phyloP scores from a whole-genome alignment of 495 filamentous ascomycete species.

The Chlorociboria aeruginascens region DNA sequence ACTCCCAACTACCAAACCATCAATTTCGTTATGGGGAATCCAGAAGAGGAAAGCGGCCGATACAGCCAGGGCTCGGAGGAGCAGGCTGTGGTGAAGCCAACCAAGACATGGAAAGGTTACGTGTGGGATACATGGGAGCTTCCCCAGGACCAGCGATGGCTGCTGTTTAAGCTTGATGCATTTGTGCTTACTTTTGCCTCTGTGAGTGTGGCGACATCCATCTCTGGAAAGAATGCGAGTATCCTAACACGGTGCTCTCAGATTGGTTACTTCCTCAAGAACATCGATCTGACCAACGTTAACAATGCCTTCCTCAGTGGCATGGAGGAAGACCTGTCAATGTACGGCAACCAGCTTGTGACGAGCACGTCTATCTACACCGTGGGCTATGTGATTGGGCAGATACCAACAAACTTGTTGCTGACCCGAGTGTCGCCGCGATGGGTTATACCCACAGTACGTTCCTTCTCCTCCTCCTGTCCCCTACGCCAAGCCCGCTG shows the following conservation, averaged over 20 bases:
- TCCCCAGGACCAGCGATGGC: slow-evolving; percentile 43
- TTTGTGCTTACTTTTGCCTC: slow-evolving; percentile 40
- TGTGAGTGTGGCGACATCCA: background rate
- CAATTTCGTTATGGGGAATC: no score
- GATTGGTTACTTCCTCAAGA: slow-evolving; percentile 48
- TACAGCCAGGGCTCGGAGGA: no score
- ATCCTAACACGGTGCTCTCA: slow-evolving; percentile 1
- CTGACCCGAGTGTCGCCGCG: slow-evolving; percentile 43
- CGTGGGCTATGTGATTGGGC: slow-evolving; percentile 52
- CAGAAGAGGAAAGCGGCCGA: no score
- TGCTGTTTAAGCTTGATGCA: slow-evolving; percentile 47
- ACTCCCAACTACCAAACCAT: no score
- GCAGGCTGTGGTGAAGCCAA: background rate
- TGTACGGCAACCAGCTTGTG: slow-evolving; percentile 42
- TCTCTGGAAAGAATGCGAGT: background rate
- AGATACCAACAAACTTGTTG: slow-evolving; percentile 50
- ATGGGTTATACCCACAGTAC: slow-evolving; percentile 39
- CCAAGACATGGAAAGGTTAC: slow-evolving; percentile 6
- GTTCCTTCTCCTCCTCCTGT: background rate
- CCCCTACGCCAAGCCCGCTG: slow-evolving; percentile 17
- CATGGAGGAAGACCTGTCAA: slow-evolving; percentile 41
- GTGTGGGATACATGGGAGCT: slow-evolving; percentile 55
- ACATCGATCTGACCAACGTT: slow-evolving; percentile 47
- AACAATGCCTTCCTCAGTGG: slow-evolving; percentile 23
- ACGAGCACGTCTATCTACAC: slow-evolving; percentile 46